Conservation (phyloP, 139 green algal species). For the Yamagishiella unicocca region DNA sequence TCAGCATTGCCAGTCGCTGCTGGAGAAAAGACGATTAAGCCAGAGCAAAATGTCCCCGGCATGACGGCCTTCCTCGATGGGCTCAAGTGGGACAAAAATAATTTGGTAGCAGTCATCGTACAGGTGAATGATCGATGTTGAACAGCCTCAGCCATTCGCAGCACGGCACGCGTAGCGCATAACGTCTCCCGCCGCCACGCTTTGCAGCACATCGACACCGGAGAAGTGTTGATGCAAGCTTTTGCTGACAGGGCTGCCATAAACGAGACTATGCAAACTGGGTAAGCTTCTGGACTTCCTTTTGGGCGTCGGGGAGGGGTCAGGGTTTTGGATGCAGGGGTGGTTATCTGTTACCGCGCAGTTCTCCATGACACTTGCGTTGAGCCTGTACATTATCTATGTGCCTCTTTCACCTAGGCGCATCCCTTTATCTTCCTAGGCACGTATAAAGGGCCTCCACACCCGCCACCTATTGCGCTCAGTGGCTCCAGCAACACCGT, state of each 20-base stretch:
- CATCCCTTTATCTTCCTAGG: too few species aligned
- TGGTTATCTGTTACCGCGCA: too few species aligned
- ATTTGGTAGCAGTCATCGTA: constrained; percentile 93
- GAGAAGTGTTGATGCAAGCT: constrained; percentile 97
- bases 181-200: neutral
- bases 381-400: too few species aligned
- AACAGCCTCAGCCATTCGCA: neutral
- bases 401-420: too few species aligned
- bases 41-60: constrained; percentile 64
- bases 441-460: too few species aligned
- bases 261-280: constrained; percentile 90
- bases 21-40: constrained; percentile 26
- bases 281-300: too few species aligned
- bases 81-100: constrained; percentile 90
- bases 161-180: neutral
- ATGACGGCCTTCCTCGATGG: constrained; percentile 83
- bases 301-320: too few species aligned
- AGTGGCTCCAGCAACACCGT: too few species aligned
- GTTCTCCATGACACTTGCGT: too few species aligned
- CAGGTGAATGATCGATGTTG: constrained; percentile 71
- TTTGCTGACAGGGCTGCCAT: constrained; percentile 92
- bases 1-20: neutral
- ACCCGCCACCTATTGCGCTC: too few species aligned
- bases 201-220: constrained; percentile 95
- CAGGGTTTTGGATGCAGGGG: too few species aligned